Percentiles rank a stretch among this genome's conserved stretches.
These are phyloP conservation scores for Amesomyces nigricolor DNA, from an alignment of 2,329 filamentous ascomycete genomes.

Conservation along the genomic window DNA sequence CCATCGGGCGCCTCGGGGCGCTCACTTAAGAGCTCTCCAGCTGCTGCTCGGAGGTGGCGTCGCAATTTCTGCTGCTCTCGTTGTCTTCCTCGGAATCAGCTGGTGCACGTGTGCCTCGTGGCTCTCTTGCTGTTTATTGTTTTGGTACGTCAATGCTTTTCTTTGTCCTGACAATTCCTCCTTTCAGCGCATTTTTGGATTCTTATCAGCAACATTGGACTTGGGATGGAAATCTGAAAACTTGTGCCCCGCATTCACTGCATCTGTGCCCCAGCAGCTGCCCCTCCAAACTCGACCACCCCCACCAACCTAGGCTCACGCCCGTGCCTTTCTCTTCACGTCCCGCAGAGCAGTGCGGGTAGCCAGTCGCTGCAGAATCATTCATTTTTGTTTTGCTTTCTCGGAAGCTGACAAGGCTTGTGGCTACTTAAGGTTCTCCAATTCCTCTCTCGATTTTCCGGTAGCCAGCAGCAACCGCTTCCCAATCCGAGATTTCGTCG, in stretches of 20 bases:
- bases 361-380: too few relatives aligned
- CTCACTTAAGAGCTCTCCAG: slow-evolving; percentile 24
- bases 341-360: slow-evolving; percentile 20
- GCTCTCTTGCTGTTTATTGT: slow-evolving; percentile 28
- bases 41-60: slow-evolving; percentile 11
- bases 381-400: too few relatives aligned
- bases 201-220: background rate
- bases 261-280: background rate
- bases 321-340: background rate
- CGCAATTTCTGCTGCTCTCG: slow-evolving; percentile 16
- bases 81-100: slow-evolving; percentile 17
- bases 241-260: background rate
- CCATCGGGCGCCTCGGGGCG: slow-evolving; percentile 28
- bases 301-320: background rate
- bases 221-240: too few relatives aligned
- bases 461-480: background rate
- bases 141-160: slow-evolving; percentile 28
- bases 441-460: slow-evolving; percentile 38
- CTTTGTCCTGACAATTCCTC: background rate
- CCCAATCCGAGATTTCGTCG: slow-evolving; percentile 39
- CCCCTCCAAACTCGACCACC: background rate
- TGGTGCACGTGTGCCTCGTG: slow-evolving; percentile 30
- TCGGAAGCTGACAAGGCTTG: slow-evolving; percentile 17
- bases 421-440: slow-evolving; percentile 42
- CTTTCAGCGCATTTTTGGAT: slow-evolving; percentile 5